Evolutionary conservation across 371 early-diverging fungal genomes (phyloP).

Genomic region (Rhizomucor pusillus): DNA sequence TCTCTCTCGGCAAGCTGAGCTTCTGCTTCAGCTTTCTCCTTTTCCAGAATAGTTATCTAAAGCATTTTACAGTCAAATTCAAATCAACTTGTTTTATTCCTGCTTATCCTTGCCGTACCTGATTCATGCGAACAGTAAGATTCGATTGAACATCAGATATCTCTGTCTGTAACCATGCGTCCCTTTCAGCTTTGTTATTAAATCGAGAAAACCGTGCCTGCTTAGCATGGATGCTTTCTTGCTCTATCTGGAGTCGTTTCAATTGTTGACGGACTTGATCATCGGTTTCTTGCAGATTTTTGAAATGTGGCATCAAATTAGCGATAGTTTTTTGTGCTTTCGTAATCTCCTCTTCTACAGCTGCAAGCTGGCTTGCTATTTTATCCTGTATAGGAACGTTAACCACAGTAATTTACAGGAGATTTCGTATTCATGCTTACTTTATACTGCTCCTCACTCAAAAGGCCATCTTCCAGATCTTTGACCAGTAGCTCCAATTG

Average conservation of each 20-base stretch:
- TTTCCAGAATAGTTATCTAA: slow-evolving; percentile 26
- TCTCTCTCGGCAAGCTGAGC: slow-evolving; percentile 18
- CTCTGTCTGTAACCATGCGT: slow-evolving; percentile 70
- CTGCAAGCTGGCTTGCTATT: slow-evolving; percentile 39
- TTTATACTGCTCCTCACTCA: slow-evolving; percentile 45
- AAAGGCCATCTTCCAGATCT: slow-evolving; percentile 52
- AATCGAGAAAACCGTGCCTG: slow-evolving; percentile 84
- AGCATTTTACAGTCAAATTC: not conserved
- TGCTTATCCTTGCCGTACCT: slow-evolving; percentile 15
- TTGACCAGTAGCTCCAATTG: slow-evolving; percentile 55
- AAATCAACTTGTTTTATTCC: not conserved
- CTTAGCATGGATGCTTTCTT: slow-evolving; percentile 72
- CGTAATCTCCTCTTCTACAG: slow-evolving; percentile 56
- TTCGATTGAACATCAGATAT: slow-evolving; percentile 61
- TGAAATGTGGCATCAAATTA: slow-evolving; percentile 51
- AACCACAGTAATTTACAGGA: not conserved
- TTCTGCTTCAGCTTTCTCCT: slow-evolving; percentile 19
- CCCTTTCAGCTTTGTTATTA: slow-evolving; percentile 65
- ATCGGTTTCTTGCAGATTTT: slow-evolving; percentile 44
- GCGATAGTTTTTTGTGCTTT: slow-evolving; percentile 55
- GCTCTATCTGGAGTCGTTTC: slow-evolving; percentile 38
- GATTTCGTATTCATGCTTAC: slow-evolving; percentile 3
- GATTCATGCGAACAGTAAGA: slow-evolving; percentile 46
- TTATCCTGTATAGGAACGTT: slow-evolving; percentile 16
- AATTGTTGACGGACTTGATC: slow-evolving; percentile 14